These are phyloP conservation scores for Dicorynia guianensis DNA, from an alignment of 306 rosid species.

Conservation along the genomic window DNA sequence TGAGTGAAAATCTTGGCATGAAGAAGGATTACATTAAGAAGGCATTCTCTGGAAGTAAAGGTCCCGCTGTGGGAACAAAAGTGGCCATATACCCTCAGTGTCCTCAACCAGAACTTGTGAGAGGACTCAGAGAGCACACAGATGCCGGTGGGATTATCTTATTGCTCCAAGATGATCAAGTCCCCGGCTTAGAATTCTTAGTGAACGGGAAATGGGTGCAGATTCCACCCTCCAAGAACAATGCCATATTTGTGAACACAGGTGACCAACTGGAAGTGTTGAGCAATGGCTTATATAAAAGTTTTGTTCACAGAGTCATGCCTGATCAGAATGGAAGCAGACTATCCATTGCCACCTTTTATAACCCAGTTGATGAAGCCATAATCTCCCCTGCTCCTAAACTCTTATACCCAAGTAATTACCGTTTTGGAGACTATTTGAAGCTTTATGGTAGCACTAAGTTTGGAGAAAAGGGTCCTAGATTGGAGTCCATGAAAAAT, in stretches of 20 bases:
- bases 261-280: slow-evolving; percentile 85
- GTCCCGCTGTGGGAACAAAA: slow-evolving; percentile 82
- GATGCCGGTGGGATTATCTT: slow-evolving; percentile 95
- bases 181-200: slow-evolving; percentile 80
- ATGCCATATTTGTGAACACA: slow-evolving; percentile 81
- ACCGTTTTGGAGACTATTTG: slow-evolving; percentile 57
- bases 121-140: slow-evolving; percentile 90
- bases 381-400: slow-evolving; percentile 54
- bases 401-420: slow-evolving; percentile 50
- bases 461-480: slow-evolving; percentile 53
- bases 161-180: slow-evolving; percentile 86
- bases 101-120: slow-evolving; percentile 67
- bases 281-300: slow-evolving; percentile 62
- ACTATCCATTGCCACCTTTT: slow-evolving; percentile 72
- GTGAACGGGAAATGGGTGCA: slow-evolving; percentile 81
- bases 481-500: slow-evolving; percentile 52
- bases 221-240: slow-evolving; percentile 85
- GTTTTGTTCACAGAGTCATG: slow-evolving; percentile 62
- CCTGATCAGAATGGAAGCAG: slow-evolving; percentile 64
- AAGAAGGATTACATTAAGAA: slow-evolving; percentile 57
- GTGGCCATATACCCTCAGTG: slow-evolving; percentile 86
- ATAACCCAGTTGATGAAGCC: slow-evolving; percentile 65
- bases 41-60: slow-evolving; percentile 64
- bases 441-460: slow-evolving; percentile 57
- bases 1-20: slow-evolving; percentile 82